Conservation (phyloP, 2,329 filamentous ascomycete genomes). For the Cladophialophora bantiana region DNA sequence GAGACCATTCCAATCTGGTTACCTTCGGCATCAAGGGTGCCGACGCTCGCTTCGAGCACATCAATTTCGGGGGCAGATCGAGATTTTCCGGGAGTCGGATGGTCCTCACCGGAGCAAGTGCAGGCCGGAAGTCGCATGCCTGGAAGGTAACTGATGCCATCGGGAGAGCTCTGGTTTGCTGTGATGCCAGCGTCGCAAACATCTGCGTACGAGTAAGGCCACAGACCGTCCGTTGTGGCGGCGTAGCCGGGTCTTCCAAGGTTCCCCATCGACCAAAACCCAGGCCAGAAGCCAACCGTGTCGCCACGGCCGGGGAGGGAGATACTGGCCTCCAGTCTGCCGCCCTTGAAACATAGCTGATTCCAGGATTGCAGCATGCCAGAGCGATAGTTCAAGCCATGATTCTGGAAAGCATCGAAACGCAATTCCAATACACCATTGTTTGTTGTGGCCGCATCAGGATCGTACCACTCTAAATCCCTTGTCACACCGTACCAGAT, state of each 20-base stretch:
- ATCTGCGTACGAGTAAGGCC: conserved; percentile 76
- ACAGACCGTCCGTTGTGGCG: conserved; percentile 74
- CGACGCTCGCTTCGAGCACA: conserved; percentile 72
- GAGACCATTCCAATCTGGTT: conserved; percentile 68
- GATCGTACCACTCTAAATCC: conserved; percentile 76
- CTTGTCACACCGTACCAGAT: conserved; percentile 75
- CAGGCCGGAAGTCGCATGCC: conserved; percentile 75
- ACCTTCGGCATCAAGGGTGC: conserved; percentile 57
- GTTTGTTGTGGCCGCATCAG: conserved; percentile 68
- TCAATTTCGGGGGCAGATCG: conserved; percentile 75
- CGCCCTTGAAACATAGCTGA: conserved; percentile 74
- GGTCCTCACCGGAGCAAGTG: conserved; percentile 68
- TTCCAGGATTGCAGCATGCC: conserved; percentile 81
- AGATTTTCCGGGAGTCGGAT: conserved; percentile 70
- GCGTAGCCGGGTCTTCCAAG: conserved; percentile 72
- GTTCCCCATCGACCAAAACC: conserved; percentile 79
- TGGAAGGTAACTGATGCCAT: conserved; percentile 71
- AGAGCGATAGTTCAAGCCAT: conserved; percentile 71
- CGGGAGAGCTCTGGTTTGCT: conserved; percentile 71
- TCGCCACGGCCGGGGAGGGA: conserved; percentile 73
- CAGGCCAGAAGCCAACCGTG: conserved; percentile 74
- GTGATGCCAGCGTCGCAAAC: conserved; percentile 74
- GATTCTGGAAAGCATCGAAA: conserved; percentile 70
- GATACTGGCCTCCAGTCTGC: conserved; percentile 72
- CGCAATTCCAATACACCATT: conserved; percentile 69